Conservation (phyloP, 2,329 filamentous ascomycete species). For the Apiospora koreana region DNA sequence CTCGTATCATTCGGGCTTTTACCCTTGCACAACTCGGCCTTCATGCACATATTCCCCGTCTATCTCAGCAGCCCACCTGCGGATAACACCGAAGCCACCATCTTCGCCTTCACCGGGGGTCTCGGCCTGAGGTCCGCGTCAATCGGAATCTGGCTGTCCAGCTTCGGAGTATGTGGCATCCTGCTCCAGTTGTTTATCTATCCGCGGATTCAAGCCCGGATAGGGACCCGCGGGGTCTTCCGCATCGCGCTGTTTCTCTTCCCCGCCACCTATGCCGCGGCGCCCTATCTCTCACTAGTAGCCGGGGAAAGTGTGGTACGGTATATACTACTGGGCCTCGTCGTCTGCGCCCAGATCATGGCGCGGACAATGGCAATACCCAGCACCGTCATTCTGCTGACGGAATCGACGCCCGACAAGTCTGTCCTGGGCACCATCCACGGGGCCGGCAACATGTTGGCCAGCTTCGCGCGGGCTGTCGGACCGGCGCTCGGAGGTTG, state of each 20-base stretch:
- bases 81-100: conserved; percentile 35
- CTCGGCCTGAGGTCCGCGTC: conserved; percentile 48
- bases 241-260: conserved; percentile 59
- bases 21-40: conserved; percentile 64
- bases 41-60: conserved; percentile 63
- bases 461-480: conserved; percentile 28
- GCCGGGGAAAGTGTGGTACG: conserved; percentile 44
- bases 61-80: conserved; percentile 60
- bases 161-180: conserved; percentile 62
- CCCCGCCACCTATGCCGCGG: conserved; percentile 57
- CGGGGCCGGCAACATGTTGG: conserved; percentile 33
- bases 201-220: conserved; percentile 54
- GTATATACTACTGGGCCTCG: conserved; percentile 56
- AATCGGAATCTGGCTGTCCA: conserved; percentile 48
- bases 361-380: conserved; percentile 58
- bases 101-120: conserved; percentile 56
- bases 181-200: conserved; percentile 63
- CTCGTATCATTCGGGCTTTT: conserved; percentile 46
- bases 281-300: conserved; percentile 61
- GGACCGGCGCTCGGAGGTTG: conserved; percentile 20
- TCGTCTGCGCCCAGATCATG: conserved; percentile 60
- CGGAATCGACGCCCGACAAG: conserved; percentile 37
- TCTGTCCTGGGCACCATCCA: conserved; percentile 39
- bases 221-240: conserved; percentile 62
- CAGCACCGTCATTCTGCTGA: conserved; percentile 41